A percentile compares a stretch with the other conserved stretches of the same genome.
Evolutionary conservation across 371 early-diverging fungal species (phyloP).

Genomic region (Mucor lusitanicus): DNA sequence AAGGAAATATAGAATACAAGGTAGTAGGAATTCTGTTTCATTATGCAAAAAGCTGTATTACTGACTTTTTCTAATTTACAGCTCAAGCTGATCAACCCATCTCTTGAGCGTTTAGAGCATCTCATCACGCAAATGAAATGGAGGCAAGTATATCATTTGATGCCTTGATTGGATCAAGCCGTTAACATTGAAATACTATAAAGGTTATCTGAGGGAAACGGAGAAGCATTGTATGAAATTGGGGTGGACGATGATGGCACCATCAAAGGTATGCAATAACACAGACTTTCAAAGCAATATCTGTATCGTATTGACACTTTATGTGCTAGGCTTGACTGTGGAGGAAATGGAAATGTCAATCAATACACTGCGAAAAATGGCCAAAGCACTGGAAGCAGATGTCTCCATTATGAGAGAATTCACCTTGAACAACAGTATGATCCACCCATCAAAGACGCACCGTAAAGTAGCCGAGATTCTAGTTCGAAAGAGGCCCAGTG

Average conservation of each 20-base stretch:
- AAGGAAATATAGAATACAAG: conserved; percentile 92
- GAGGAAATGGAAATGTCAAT: conserved; percentile 66
- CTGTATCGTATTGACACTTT: neutral
- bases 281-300: neutral
- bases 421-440: neutral
- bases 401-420: conserved; percentile 50
- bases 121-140: conserved; percentile 92
- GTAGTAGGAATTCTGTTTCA: conserved; percentile 24
- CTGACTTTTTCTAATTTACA: conserved; percentile 11
- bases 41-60: neutral
- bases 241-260: conserved; percentile 90
- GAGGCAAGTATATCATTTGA: conserved; percentile 50
- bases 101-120: conserved; percentile 76
- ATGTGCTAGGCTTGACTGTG: conserved; percentile 36
- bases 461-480: conserved; percentile 65
- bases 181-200: neutral
- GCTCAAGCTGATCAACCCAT: conserved; percentile 79
- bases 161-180: neutral
- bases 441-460: conserved; percentile 8
- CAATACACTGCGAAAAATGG: conserved; percentile 67
- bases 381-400: conserved; percentile 54
- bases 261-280: conserved; percentile 61
- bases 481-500: conserved; percentile 58
- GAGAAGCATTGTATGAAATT: conserved; percentile 86
- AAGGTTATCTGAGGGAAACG: conserved; percentile 84